Evolutionary conservation across 2,329 filamentous ascomycete genomes (phyloP).

Genomic region (Emmonsia crescens): DNA sequence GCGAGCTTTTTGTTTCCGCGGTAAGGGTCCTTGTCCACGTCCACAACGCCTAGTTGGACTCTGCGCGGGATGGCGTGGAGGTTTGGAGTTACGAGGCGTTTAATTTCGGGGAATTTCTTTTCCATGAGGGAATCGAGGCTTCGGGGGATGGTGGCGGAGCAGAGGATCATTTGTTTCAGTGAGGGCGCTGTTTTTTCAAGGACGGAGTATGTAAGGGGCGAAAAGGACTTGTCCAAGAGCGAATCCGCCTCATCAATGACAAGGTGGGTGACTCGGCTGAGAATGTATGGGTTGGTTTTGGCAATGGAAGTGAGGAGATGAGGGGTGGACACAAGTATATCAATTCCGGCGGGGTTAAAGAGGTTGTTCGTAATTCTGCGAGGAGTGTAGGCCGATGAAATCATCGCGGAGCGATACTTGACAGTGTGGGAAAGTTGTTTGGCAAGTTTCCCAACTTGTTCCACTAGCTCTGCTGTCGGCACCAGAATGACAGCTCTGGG

Average conservation of each 20-base stretch:
- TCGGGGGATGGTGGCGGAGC: constrained; percentile 89
- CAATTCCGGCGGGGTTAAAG: constrained; percentile 70
- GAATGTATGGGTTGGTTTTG: constrained; percentile 78
- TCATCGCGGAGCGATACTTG: constrained; percentile 75
- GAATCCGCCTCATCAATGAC: constrained; percentile 95
- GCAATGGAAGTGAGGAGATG: constrained; percentile 83
- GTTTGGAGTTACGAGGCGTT: constrained; percentile 84
- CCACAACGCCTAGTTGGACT: constrained; percentile 86
- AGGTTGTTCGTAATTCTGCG: constrained; percentile 74
- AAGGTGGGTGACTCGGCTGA: constrained; percentile 81
- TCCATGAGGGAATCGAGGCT: constrained; percentile 79
- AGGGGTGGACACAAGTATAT: constrained; percentile 78
- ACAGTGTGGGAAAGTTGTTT: constrained; percentile 73
- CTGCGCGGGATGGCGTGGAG: constrained; percentile 90
- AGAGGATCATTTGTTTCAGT: constrained; percentile 76
- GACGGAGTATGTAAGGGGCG: constrained; percentile 68
- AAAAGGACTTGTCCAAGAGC: constrained; percentile 85
- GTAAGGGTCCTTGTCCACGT: constrained; percentile 87
- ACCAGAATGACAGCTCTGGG: constrained; percentile 79
- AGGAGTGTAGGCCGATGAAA: constrained; percentile 66
- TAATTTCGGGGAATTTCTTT: constrained; percentile 69
- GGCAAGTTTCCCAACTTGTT: constrained; percentile 69
- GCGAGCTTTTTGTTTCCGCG: constrained; percentile 85
- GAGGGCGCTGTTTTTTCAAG: constrained; percentile 73
- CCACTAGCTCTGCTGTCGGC: constrained; percentile 82